phyloP scores from a whole-genome alignment of 1,284 basidiomycete genomes.

The Chondrostereum purpureum region DNA sequence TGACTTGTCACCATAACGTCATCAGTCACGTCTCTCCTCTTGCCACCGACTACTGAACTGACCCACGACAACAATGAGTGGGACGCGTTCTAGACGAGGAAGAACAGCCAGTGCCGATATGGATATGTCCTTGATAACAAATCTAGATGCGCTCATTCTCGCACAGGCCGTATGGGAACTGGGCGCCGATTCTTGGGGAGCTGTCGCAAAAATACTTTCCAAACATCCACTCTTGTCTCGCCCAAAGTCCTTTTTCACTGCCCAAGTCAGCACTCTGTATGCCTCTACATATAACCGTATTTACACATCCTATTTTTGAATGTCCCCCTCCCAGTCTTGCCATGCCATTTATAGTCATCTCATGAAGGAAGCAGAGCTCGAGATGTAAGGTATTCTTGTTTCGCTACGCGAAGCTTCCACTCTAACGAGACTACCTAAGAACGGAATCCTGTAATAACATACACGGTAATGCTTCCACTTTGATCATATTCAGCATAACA shows the following conservation, averaged over 20 bases:
- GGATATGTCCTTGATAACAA: slow-evolving; percentile 29
- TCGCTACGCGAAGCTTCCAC: slow-evolving; percentile 1
- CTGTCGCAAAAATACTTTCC: slow-evolving; percentile 59
- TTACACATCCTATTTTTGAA: too few relatives aligned
- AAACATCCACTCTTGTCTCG: slow-evolving; percentile 62
- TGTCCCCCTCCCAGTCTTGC: too few relatives aligned
- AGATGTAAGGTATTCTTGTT: slow-evolving; percentile 43
- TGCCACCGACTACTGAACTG: background rate
- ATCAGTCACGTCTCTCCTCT: background rate
- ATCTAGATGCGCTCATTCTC: slow-evolving; percentile 66
- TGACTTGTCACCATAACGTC: background rate
- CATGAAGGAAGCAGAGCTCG: slow-evolving; percentile 61
- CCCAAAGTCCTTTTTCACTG: slow-evolving; percentile 60
- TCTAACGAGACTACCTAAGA: slow-evolving; percentile 23
- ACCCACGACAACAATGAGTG: background rate
- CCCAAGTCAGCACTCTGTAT: slow-evolving; percentile 40
- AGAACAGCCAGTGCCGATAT: slow-evolving; percentile 5
- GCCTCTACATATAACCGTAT: slow-evolving; percentile 13
- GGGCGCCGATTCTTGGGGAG: slow-evolving; percentile 69
- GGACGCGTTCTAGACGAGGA: background rate
- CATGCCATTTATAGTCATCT: slow-evolving; percentile 58
- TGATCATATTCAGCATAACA: background rate
- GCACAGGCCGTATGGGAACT: slow-evolving; percentile 82
- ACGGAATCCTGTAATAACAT: slow-evolving; percentile 32
- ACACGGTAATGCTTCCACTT: slow-evolving; percentile 27